Conservation (phyloP, 1,284 basidiomycete species). For the Mrakiaceae sp. region DNA sequence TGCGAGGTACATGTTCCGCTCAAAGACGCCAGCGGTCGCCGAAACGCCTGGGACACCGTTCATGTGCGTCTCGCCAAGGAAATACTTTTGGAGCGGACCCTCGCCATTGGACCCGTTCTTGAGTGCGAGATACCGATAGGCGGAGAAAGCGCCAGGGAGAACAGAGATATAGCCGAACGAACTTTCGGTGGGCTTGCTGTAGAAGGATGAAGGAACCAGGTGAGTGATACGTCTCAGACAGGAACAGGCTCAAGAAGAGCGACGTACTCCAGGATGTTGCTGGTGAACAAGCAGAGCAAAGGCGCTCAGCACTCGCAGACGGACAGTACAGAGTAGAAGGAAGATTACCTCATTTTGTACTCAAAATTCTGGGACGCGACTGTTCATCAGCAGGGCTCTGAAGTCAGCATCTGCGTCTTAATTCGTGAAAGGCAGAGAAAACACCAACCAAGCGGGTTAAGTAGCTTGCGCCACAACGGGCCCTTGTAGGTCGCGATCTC, state of each 20-base stretch:
- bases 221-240: background rate
- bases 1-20: slow-evolving; percentile 62
- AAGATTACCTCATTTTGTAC: slow-evolving; percentile 46
- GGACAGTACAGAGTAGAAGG: background rate
- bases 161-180: slow-evolving; percentile 81
- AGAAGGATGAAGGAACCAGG: background rate
- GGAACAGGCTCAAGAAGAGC: background rate
- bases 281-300: slow-evolving; percentile 38
- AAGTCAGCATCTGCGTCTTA: background rate
- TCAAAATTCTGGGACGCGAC: slow-evolving; percentile 92
- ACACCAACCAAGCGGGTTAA: slow-evolving; percentile 68
- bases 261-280: slow-evolving; percentile 64
- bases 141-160: slow-evolving; percentile 64
- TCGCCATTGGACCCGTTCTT: slow-evolving; percentile 75
- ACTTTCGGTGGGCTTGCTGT: slow-evolving; percentile 71
- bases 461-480: slow-evolving; percentile 62
- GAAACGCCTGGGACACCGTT: slow-evolving; percentile 44
- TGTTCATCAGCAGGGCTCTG: slow-evolving; percentile 25
- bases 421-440: background rate
- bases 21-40: slow-evolving; percentile 55
- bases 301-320: slow-evolving; percentile 9
- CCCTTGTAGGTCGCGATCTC: slow-evolving; percentile 92
- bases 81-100: slow-evolving; percentile 89
- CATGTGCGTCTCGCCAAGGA: slow-evolving; percentile 79
- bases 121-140: slow-evolving; percentile 62